Percentiles rank a stretch among this genome's conserved stretches.
Evolutionary conservation across 345 rosid genomes (phyloP).

Genomic region (Triadica sebifera): DNA sequence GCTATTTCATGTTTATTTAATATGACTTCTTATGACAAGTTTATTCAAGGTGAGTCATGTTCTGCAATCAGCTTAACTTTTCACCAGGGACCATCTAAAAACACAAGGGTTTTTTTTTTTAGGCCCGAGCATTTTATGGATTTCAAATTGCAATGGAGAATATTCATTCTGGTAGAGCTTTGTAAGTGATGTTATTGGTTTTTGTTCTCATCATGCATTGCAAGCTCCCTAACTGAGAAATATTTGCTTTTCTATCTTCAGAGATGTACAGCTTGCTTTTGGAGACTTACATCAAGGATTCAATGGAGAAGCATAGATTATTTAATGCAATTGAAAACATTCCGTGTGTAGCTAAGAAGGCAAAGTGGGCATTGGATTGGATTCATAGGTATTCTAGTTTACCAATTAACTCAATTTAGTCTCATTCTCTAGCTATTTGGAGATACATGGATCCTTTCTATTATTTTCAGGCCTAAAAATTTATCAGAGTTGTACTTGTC

Average conservation of each 20-base stretch:
- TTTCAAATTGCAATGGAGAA: constrained; percentile 97
- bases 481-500: background rate
- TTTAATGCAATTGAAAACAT: constrained; percentile 82
- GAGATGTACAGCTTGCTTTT: constrained; percentile 95
- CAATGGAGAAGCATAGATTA: constrained; percentile 74
- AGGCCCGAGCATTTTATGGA: constrained; percentile 93
- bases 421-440: background rate
- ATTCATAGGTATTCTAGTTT: constrained; percentile 50
- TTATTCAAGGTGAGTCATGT: background rate
- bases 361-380: constrained; percentile 87
- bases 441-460: background rate
- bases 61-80: background rate
- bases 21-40: background rate
- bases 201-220: background rate
- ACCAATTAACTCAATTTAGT: background rate
- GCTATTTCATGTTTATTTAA: background rate
- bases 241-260: constrained; percentile 19
- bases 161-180: constrained; percentile 78
- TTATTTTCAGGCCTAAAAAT: background rate
- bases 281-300: constrained; percentile 85
- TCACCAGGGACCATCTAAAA: constrained; percentile 26
- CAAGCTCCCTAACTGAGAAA: constrained; percentile 14
- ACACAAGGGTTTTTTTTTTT: constrained; percentile 19
- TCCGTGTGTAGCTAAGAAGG: constrained; percentile 75
- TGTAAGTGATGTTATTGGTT: constrained; percentile 4